Evolutionary conservation across 2,329 filamentous ascomycete genomes (phyloP).

Genomic region (Cercospora berteroae): DNA sequence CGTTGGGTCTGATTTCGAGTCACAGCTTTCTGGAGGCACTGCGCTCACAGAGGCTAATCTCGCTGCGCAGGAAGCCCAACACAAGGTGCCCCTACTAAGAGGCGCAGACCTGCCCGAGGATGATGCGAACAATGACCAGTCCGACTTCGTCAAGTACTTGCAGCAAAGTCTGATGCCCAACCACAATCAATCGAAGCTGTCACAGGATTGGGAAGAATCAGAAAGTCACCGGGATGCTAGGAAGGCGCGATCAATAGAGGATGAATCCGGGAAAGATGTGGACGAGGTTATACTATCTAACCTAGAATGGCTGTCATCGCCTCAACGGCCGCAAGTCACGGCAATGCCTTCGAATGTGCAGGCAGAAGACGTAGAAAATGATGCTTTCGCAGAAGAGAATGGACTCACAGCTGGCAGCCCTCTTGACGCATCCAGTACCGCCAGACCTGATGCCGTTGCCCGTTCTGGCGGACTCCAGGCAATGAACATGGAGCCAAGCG

Average conservation of each 20-base stretch:
- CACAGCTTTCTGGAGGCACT: constrained; percentile 1
- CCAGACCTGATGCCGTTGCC: background rate
- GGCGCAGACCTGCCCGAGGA: constrained; percentile 34
- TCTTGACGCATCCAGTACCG: background rate
- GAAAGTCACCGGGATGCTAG: background rate
- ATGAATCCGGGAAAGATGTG: constrained; percentile 6
- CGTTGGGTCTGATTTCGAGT: background rate
- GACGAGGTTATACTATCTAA: constrained; percentile 12
- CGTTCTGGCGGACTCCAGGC: background rate
- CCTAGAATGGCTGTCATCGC: constrained; percentile 21
- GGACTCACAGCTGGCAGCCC: background rate
- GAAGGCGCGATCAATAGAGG: background rate
- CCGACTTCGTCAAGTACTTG: constrained; percentile 29
- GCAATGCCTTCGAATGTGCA: background rate
- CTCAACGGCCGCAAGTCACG: constrained; percentile 3
- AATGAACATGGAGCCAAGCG: background rate
- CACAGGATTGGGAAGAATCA: background rate
- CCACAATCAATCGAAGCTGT: background rate
- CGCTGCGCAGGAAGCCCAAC: constrained; percentile 34
- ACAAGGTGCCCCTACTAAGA: constrained; percentile 23
- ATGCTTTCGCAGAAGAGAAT: background rate
- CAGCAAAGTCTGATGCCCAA: constrained; percentile 9
- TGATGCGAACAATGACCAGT: constrained; percentile 34
- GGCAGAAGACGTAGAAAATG: background rate
- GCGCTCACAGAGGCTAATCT: constrained; percentile 37